Percentiles rank a stretch among this genome's conserved stretches.
Conservation (phyloP, 2,329 filamentous ascomycete genomes). For the Claviceps spartinae region DNA sequence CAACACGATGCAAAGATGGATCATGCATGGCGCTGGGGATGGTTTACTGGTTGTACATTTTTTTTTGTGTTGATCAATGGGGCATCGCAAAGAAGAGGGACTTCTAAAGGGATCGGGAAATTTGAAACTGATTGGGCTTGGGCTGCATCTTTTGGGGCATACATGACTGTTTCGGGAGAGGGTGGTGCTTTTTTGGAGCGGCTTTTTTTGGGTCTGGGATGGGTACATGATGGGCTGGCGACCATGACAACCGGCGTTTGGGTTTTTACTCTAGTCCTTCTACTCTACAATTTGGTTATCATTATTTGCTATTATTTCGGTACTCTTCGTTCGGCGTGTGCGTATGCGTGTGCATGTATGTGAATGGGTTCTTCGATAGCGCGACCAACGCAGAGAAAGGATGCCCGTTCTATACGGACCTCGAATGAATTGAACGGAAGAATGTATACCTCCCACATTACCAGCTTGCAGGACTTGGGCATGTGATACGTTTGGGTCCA, state of each 20-base stretch:
- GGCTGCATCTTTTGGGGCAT: not conserved
- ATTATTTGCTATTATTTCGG: not conserved
- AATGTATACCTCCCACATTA: not conserved
- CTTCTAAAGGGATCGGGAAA: not conserved
- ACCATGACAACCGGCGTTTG: not conserved
- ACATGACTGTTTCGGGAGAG: not conserved
- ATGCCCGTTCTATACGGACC: not conserved
- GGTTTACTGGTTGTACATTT: not conserved
- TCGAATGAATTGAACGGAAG: not conserved
- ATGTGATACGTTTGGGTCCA: not conserved
- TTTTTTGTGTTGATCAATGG: not conserved
- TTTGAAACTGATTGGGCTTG: not conserved
- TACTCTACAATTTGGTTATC: not conserved
- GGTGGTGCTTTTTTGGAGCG: not conserved
- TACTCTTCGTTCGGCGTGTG: not conserved
- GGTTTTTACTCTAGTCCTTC: not conserved
- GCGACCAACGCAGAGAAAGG: not conserved
- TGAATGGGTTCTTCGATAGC: not conserved
- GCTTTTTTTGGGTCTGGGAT: not conserved
- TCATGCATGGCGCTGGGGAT: not conserved
- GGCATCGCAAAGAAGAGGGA: too few species aligned
- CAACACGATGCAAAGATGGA: not conserved
- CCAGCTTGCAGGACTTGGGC: not conserved
- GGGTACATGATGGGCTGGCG: not conserved
- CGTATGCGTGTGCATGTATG: not conserved